Evolutionary conservation across 2,329 filamentous ascomycete species (phyloP).

Genomic region (Biscogniauxia sp.): DNA sequence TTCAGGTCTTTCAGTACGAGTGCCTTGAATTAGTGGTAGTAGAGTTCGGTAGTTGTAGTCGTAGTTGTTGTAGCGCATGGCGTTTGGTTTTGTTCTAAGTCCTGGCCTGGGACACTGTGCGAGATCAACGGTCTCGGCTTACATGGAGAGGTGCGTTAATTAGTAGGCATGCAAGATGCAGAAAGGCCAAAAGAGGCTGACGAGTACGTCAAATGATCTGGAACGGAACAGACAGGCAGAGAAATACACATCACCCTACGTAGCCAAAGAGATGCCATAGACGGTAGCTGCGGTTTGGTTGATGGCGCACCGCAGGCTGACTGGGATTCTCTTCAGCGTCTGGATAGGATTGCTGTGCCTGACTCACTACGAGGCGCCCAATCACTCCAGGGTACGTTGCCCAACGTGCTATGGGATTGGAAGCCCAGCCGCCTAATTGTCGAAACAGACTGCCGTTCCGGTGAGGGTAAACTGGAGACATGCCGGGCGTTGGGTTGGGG

Average conservation of each 20-base stretch:
- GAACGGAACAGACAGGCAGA: constrained; percentile 22
- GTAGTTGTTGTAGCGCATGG: neutral
- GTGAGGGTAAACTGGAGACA: neutral
- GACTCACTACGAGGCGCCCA: constrained; percentile 33
- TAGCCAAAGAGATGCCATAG: constrained; percentile 10
- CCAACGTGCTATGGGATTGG: constrained; percentile 18
- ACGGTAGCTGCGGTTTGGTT: constrained; percentile 3
- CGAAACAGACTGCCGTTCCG: constrained; percentile 6
- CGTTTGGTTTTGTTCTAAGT: neutral
- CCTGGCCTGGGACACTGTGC: constrained; percentile 24
- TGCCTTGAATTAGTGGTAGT: constrained; percentile 10
- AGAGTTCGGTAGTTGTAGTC: neutral
- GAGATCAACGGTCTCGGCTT: constrained; percentile 22
- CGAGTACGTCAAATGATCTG: constrained; percentile 22
- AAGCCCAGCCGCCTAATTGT: constrained; percentile 18
- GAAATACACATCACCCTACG: constrained; percentile 12
- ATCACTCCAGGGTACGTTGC: constrained; percentile 29
- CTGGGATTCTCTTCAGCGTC: constrained; percentile 22
- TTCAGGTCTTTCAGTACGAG: constrained; percentile 14
- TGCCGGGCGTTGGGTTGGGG: constrained; percentile 2
- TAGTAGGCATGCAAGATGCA: constrained; percentile 22
- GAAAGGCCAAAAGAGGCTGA: constrained; percentile 29
- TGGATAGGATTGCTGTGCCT: constrained; percentile 27
- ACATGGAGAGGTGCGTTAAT: constrained; percentile 13
- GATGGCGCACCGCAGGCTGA: constrained; percentile 19